A percentile compares a stretch with the other conserved stretches of the same genome.
phyloP scores from a whole-genome alignment of 2,329 filamentous ascomycete genomes.

The Diplodia intermedia region DNA sequence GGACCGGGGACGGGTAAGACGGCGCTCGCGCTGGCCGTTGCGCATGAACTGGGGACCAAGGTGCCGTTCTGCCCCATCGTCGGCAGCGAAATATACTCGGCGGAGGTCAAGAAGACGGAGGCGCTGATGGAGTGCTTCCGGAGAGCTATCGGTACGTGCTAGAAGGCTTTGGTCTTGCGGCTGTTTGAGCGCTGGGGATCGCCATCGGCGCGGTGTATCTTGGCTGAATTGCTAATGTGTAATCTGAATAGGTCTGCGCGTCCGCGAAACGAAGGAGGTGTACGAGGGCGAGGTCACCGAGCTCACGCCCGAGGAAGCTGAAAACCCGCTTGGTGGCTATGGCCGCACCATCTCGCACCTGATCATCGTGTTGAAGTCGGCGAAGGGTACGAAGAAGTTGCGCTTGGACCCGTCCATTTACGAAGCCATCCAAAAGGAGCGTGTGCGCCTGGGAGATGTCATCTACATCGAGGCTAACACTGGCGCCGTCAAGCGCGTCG shows the following conservation, averaged over 20 bases:
- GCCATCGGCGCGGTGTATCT: neutral
- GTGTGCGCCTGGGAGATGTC: slow-evolving; percentile 93
- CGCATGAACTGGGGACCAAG: slow-evolving; percentile 96
- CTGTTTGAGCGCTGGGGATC: neutral
- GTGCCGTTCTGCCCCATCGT: slow-evolving; percentile 99
- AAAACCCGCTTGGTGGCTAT: slow-evolving; percentile 96
- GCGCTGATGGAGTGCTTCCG: slow-evolving; percentile 99
- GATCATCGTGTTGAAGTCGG: slow-evolving; percentile 91
- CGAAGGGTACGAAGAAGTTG: slow-evolving; percentile 96
- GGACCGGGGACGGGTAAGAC: slow-evolving; percentile 98
- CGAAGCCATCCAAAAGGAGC: slow-evolving; percentile 98
- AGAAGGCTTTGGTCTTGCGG: neutral
- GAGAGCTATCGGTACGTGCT: slow-evolving; percentile 79
- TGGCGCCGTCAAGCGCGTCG: slow-evolving; percentile 95
- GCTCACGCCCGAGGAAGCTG: slow-evolving; percentile 94
- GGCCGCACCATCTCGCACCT: slow-evolving; percentile 97
- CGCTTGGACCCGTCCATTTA: slow-evolving; percentile 97
- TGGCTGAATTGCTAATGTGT: neutral
- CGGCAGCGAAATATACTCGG: slow-evolving; percentile 95
- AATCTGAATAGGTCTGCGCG: slow-evolving; percentile 70
- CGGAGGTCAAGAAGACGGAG: slow-evolving; percentile 99
- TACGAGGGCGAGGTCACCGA: slow-evolving; percentile 99
- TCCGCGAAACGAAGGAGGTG: slow-evolving; percentile 98
- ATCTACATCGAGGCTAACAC: slow-evolving; percentile 99
- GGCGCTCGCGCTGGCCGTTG: slow-evolving; percentile 90